Percentiles rank a stretch among this genome's conserved stretches.
phyloP scores from a whole-genome alignment of 2,329 filamentous ascomycete species.

The Fusarium sp. region DNA sequence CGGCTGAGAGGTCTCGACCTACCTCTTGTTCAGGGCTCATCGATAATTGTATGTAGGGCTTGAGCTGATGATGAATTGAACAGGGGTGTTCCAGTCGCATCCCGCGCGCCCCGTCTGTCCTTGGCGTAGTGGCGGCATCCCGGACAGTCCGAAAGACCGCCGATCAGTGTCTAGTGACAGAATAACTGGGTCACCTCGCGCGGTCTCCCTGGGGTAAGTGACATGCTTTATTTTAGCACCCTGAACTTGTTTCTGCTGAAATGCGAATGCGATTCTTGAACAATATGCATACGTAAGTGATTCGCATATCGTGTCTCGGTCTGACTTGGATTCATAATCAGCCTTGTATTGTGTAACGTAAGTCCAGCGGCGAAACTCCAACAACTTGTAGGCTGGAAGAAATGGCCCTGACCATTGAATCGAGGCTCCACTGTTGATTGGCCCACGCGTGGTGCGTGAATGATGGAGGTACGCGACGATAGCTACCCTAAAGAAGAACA shows the following conservation, averaged over 20 bases:
- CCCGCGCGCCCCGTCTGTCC: neutral
- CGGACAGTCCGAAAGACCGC: neutral
- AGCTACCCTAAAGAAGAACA: neutral
- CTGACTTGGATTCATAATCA: neutral
- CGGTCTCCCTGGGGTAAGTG: no score
- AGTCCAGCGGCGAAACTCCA: neutral
- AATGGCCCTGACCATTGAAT: neutral
- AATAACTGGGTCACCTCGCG: neutral
- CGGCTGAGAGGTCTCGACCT: neutral
- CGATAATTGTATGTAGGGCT: neutral
- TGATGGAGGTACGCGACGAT: neutral
- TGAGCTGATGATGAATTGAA: neutral
- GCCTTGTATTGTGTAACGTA: fast-evolving
- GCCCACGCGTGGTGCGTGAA: neutral
- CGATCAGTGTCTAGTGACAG: fast-evolving
- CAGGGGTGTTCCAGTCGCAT: neutral
- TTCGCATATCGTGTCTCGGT: neutral
- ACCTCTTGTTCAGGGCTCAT: neutral
- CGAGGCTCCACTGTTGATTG: neutral
- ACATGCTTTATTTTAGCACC: neutral
- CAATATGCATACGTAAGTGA: neutral
- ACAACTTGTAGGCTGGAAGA: neutral
- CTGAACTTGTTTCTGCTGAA: neutral
- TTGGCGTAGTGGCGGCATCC: neutral
- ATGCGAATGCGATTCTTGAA: neutral